A percentile compares a stretch with the other conserved stretches of the same genome.
phyloP scores from a whole-genome alignment of 2,329 filamentous ascomycete genomes.

The Dactylellina parvicollis region DNA sequence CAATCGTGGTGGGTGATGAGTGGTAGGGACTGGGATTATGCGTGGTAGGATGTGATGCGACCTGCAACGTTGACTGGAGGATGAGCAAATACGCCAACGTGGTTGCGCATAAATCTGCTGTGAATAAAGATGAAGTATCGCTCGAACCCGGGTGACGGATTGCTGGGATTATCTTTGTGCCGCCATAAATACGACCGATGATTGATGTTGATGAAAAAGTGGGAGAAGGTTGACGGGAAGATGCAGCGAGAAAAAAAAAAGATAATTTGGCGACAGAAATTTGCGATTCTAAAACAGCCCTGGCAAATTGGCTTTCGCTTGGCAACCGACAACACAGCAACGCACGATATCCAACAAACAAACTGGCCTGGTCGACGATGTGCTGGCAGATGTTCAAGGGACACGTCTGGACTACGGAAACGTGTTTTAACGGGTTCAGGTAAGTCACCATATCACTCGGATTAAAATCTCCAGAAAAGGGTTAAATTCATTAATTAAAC shows the following conservation, averaged over 20 bases:
- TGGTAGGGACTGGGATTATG: conserved; percentile 18
- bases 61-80: conserved; percentile 14
- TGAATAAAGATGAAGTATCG: neutral
- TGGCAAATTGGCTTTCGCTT: conserved; percentile 11
- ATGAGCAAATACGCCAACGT: neutral
- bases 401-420: too few species aligned
- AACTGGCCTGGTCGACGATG: too few species aligned
- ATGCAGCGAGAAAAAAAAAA: neutral
- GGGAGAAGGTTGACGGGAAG: neutral
- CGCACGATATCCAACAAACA: conserved; percentile 31
- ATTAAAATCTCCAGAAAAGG: neutral
- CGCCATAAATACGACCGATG: neutral
- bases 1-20: conserved; percentile 37
- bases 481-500: conserved; percentile 11
- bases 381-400: too few species aligned
- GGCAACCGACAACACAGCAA: conserved; percentile 31
- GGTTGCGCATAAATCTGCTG: neutral
- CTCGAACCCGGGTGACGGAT: neutral
- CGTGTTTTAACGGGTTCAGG: too few species aligned
- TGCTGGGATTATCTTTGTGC: neutral
- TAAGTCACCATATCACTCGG: too few species aligned
- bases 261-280: conserved; percentile 45
- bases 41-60: neutral
- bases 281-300: conserved; percentile 28
- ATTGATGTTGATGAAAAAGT: neutral